A percentile compares a stretch with the other conserved stretches of the same genome.
Evolutionary conservation across 495 filamentous ascomycete species (phyloP).

Genomic region (Xylaria nigripes): DNA sequence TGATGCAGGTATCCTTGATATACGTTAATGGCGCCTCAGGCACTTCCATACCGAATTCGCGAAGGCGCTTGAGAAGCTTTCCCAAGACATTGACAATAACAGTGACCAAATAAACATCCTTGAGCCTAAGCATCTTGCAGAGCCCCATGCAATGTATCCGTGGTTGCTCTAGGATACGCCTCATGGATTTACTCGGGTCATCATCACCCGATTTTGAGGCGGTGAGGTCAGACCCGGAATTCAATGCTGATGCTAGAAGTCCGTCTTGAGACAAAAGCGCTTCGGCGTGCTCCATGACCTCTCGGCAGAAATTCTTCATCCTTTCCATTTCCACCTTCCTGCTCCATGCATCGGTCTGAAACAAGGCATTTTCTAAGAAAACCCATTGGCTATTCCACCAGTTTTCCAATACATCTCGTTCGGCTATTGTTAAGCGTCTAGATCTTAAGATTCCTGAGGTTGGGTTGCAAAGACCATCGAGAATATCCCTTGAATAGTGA

Average conservation of each 20-base stretch:
- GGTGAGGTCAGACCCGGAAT: conserved; percentile 34
- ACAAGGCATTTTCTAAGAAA: conserved; percentile 69
- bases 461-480: conserved; percentile 75
- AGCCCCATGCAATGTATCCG: conserved; percentile 56
- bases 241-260: conserved; percentile 62
- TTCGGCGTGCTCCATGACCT: conserved; percentile 88
- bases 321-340: conserved; percentile 55
- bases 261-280: conserved; percentile 73
- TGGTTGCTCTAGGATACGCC: conserved; percentile 52
- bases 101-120: conserved; percentile 72
- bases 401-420: conserved; percentile 53
- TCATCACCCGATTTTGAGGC: conserved; percentile 33
- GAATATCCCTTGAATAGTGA: conserved; percentile 50
- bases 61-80: conserved; percentile 63
- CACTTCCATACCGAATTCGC: conserved; percentile 60
- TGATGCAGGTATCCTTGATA: conserved; percentile 49
- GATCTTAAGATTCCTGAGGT: conserved; percentile 71
- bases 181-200: conserved; percentile 39
- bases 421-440: conserved; percentile 48
- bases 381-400: conserved; percentile 85
- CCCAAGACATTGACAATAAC: conserved; percentile 56
- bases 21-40: conserved; percentile 50
- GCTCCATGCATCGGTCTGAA: conserved; percentile 73
- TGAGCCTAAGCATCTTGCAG: conserved; percentile 74
- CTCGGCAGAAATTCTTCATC: conserved; percentile 87